Base-by-base conservation (phyloP, 768 basidiomycete genomes). In the Galerina sulciceps region DNA sequence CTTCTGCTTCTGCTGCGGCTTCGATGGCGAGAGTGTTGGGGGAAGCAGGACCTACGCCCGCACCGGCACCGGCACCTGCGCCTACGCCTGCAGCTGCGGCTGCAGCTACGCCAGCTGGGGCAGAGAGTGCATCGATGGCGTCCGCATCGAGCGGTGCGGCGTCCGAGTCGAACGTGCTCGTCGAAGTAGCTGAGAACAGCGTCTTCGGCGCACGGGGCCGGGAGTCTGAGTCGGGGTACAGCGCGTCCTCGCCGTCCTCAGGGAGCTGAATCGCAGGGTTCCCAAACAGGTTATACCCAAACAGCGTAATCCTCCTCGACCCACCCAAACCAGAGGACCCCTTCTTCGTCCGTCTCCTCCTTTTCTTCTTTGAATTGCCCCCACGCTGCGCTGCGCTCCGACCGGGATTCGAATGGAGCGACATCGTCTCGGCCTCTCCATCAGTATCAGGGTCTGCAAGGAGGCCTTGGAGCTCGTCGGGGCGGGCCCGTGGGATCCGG, bases 261-360 rank as follows among this genome's bases (percentile, higher is more conserved):
- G 82, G 77, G n/a, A 89, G 78, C 43, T 84, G 81, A 49, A 90
- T 84, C 45, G 85, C 43, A 10, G 49, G 34, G n/a, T 60, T 59
- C n/a, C 89, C 90, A 60, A 91, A 90, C 2, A 90, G 76, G 51
- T 86, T 76, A 60, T 75, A 89, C 6, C 89, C 90, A 58, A 90
- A 90, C 8, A 91, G 66, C 9, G 79, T 82, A 64, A 90, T 83
- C 22, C 60, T 65, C 57, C 76, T 72, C 60, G 69, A 64, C 11
- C 44, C 61, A 3, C 51, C 46, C 10, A 41, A 26, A 38, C 43
- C 37, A 51, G 71, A 65, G 51, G 72, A 68, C 57, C 68, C 41
- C 61, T 70, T 63, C 69, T 72, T 71, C 61, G 71, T 59, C 60
- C 26, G 26, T 31, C 73, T 67, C 26, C 52, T 57, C 65, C 75